phyloP scores from a whole-genome alignment of 176 grass and related monocot species.

The Triticum monococcum region DNA sequence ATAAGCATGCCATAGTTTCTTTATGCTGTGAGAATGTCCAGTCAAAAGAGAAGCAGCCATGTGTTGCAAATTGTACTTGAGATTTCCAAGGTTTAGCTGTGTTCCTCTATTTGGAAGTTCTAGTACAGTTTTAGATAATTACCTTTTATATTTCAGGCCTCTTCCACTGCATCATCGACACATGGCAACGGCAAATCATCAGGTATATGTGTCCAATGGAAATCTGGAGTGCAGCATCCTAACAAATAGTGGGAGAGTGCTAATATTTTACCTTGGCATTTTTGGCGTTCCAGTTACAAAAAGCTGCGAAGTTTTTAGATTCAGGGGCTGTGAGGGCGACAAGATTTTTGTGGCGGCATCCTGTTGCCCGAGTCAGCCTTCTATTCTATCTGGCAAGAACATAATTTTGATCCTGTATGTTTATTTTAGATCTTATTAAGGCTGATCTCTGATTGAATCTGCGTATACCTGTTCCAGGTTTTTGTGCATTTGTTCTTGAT shows the following conservation, averaged over 20 bases:
- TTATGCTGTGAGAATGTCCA: neutral
- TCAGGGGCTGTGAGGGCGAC: constrained; percentile 88
- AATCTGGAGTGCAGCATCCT: neutral
- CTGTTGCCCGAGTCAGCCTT: constrained; percentile 84
- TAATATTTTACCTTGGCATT: constrained; percentile 5
- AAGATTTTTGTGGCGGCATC: constrained; percentile 98
- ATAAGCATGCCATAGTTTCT: neutral
- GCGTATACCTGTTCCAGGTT: constrained; percentile 49
- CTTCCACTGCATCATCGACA: constrained; percentile 97
- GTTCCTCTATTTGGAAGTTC: constrained; percentile 24
- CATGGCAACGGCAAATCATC: constrained; percentile 75
- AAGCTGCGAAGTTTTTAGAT: constrained; percentile 93
- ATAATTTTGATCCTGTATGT: constrained; percentile 4
- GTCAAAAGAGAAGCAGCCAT: constrained; percentile 1
- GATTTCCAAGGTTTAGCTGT: neutral
- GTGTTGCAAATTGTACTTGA: neutral
- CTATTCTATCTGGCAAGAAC: constrained; percentile 88
- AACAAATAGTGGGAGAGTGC: neutral
- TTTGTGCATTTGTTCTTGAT: constrained; percentile 99
- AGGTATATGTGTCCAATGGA: constrained; percentile 46
- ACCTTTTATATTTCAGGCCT: constrained; percentile 62
- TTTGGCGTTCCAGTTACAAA: constrained; percentile 81
- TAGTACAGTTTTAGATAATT: constrained; percentile 32
- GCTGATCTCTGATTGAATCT: constrained; percentile 8
- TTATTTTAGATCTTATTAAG: neutral